Conservation (phyloP, 2,329 filamentous ascomycete species). For the Colletotrichum sansevieriae region DNA sequence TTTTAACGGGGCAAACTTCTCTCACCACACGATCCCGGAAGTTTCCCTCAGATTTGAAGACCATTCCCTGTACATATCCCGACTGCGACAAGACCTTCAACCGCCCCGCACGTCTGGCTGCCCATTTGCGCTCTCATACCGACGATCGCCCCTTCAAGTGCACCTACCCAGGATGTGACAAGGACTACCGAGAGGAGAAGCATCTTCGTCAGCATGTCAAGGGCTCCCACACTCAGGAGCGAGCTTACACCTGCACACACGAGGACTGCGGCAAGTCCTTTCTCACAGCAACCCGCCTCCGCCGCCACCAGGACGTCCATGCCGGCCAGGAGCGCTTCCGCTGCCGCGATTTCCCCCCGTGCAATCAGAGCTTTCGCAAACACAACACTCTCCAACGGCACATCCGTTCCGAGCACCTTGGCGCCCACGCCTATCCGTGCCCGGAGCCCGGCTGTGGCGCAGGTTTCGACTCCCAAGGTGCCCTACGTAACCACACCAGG, state of each 20-base stretch:
- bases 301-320: constrained; percentile 83
- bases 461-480: constrained; percentile 79
- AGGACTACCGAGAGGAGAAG: constrained; percentile 87
- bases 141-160: constrained; percentile 87
- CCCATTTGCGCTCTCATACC: constrained; percentile 87
- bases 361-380: constrained; percentile 86
- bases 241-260: constrained; percentile 77
- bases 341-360: constrained; percentile 78
- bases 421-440: constrained; percentile 80
- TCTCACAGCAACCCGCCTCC: constrained; percentile 81
- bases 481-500: constrained; percentile 78
- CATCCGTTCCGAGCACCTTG: constrained; percentile 80
- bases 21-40: constrained; percentile 52
- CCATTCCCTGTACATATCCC: constrained; percentile 79
- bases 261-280: constrained; percentile 84
- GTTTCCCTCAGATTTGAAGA: constrained; percentile 81
- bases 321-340: constrained; percentile 80
- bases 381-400: constrained; percentile 88
- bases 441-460: constrained; percentile 70
- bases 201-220: constrained; percentile 90
- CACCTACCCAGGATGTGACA: constrained; percentile 77
- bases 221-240: constrained; percentile 80
- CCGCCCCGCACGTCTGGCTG: constrained; percentile 82
- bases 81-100: constrained; percentile 89
- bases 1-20: constrained; percentile 38